Base-by-base conservation (phyloP, 2,329 filamentous ascomycete species). In the Botryotinia globosa region DNA sequence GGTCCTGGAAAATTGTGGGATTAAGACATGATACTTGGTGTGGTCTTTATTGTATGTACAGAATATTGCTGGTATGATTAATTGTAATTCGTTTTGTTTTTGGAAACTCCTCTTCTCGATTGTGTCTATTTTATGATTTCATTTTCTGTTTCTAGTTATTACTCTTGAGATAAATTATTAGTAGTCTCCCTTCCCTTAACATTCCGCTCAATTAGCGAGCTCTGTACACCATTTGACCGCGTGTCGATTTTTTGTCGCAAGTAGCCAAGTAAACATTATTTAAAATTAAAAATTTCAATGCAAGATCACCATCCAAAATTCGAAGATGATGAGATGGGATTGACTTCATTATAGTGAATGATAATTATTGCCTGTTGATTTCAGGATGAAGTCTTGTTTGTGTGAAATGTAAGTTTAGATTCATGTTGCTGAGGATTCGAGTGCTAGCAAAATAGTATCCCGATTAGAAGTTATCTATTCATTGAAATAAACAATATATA, bases 211-310 rank as follows among this genome's bases (percentile, higher is more conserved):
- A 14, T 6, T 51, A 25, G 22, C 22, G 22, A 51, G 22, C 9
- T n/a, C 4, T n/a, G 25, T n/a, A 9, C 4, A 51, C 2, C 25
- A n/a, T n/a, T 51, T 14, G 10, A 6, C 48, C 7, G 20, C 9
- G 20, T 0, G 22, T 48, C 9, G 0, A 4, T 48, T 25, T 48
- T n/a, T n/a, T n/a, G n/a, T n/a, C n/a, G n/a, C n/a, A n/a, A n/a
- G n/a, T n/a, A n/a, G n/a, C n/a, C n/a, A n/a, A n/a, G n/a, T n/a
- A n/a, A n/a, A n/a, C n/a, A n/a, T n/a, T n/a, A n/a, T n/a, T n/a
- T n/a, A n/a, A n/a, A n/a, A n/a, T n/a, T n/a, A n/a, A n/a, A n/a
- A n/a, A n/a, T n/a, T n/a, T n/a, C n/a, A n/a, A n/a, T n/a, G n/a
- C n/a, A n/a, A n/a, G n/a, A n/a, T n/a, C n/a, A n/a, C n/a, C n/a